Evolutionary conservation across 1,139 yeast genomes (phyloP), one percentile per base, ranked within the genome.

Genomic region (Pichia kudriavzevii): DNA sequence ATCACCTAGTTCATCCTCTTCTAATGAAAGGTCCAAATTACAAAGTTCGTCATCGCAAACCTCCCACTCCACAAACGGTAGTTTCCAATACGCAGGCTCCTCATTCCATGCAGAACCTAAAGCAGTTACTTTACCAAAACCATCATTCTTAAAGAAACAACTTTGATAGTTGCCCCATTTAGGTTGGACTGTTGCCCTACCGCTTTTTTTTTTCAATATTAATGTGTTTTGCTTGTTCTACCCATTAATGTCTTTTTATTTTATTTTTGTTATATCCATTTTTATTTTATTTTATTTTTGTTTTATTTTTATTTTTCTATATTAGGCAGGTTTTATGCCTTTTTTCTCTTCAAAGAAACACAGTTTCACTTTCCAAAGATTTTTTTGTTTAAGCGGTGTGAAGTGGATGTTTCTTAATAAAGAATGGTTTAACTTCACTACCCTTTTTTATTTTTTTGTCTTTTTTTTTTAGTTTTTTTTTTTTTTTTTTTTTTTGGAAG

Each of bases 81-180:
- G 21, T 29, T n/a, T 26, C 19, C 53, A 53, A 28, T 72, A 71
- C 53, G 79, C 79, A 35, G 79, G 79, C 13, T 67, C 77, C 27
- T 68, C 77, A 26, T 72, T 72, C 49, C 74, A 69, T 52, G 67
- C 73, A 16, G 69, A 76, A 14, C 79, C 79, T 1, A 72, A 72
- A 28, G 77, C 78, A 4, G 57, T 71, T 43, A 67, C 70, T 25
- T 62, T 72, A 42, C 78, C 78, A 21, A 72, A 71, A 45, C 79
- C 79, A 7, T 63, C 74, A 4, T 72, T 72, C 49, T 31, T 55
- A 28, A 34, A 44, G 28, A 48, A 61, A 42, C 51, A 45, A 43
- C 42, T 30, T 32, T 25, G 23, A 13, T 8, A 15, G 6, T 20
- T 19, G 18, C 4, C 7, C 10, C 31, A 15, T 26, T 28, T 30